Base-by-base conservation (phyloP, 1,284 basidiomycete species). In the Apiotrichum montevideense region DNA sequence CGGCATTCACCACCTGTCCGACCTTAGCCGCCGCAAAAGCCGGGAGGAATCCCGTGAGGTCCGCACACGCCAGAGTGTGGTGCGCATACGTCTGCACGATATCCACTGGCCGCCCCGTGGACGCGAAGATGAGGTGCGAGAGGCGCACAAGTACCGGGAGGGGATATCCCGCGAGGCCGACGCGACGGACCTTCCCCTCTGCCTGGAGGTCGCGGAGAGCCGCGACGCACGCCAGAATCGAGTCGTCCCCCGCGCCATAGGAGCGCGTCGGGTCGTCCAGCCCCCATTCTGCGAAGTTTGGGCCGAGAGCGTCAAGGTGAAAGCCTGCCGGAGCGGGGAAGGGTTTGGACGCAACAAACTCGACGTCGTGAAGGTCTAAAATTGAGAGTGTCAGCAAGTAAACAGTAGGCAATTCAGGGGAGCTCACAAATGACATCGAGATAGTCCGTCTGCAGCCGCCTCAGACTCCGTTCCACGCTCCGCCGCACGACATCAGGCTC, bases 91-190 rank as follows among this genome's bases (percentile, higher is more conserved):
- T 87, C 59, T 94, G 83, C 40, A 96, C 63, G 45, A 87, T 81
- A 71, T 94, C 92, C 57, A 95, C 72, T 0, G 64, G 67, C 8
- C 84, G 83, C 6, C 84, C 75, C 8, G 79, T 84, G 67, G 86
- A 81, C n/a, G 44, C 44, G 3, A 64, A 57, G 57, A 90, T 83
- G 48, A 98, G 80, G 15, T 90, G 80, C 14, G 89, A 83, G 14
- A 97, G 77, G 8, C 95, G 86, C 8, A 98, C 82, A 11, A 98
- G 81, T 1, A 87, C 86, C 2, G 92, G 88, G n/a, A 98, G 81
- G 0, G 93, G 91, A 69, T 88, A 96, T 1, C 88, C 92, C 85
- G 73, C 54, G 3, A 98, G 88, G 2, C 95, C 95, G 58, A 98
- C 85, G 43, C 84, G 79, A 66, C 79, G 83, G 65, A 98, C 79